Conservation (phyloP, 495 filamentous ascomycete species). For the Pseudoneurospora amorphoporcata region DNA sequence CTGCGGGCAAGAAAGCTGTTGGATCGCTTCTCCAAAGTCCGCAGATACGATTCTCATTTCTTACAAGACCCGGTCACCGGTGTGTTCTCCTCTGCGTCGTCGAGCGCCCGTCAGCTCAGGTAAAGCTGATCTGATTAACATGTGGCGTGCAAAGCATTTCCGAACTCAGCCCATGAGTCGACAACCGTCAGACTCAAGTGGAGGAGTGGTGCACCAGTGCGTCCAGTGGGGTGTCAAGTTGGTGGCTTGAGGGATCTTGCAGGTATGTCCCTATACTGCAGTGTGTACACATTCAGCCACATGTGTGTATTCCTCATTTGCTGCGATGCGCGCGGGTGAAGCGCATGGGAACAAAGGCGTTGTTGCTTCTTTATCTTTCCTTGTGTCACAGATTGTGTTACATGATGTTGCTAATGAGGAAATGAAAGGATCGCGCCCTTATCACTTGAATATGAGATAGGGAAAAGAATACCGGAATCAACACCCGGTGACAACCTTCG, state of each 20-base stretch:
- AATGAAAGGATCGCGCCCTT: neutral
- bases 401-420: neutral
- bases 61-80: neutral
- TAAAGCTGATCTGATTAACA: neutral
- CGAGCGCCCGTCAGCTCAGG: neutral
- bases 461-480: neutral
- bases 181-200: neutral
- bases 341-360: neutral
- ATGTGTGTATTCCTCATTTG: neutral
- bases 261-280: neutral
- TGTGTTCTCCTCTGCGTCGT: neutral
- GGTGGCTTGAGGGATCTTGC: neutral
- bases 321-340: neutral
- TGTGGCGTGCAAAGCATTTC: neutral
- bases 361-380: neutral
- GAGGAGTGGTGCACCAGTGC: neutral
- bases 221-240: neutral
- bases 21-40: neutral
- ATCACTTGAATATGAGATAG: neutral
- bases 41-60: neutral
- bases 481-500: neutral
- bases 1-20: neutral
- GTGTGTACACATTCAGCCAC: neutral
- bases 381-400: neutral
- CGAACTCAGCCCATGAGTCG: neutral